A percentile compares a stretch with the other conserved stretches of the same genome.
phyloP scores from a whole-genome alignment of 768 basidiomycete species.

The Amanita inopinata region DNA sequence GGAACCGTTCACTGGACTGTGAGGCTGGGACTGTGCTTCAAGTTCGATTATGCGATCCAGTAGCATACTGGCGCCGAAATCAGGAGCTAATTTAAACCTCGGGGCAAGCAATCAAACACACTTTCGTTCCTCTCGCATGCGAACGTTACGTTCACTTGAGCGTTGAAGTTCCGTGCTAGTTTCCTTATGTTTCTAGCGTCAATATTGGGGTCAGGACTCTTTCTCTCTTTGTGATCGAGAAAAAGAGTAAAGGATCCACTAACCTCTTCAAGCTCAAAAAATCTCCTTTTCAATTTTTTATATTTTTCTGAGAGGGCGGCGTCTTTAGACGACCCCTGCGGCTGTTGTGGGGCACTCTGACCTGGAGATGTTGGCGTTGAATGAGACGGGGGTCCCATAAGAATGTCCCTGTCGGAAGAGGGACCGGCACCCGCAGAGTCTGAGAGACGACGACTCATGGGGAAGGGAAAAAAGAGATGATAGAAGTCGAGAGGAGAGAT shows the following conservation, averaged over 20 bases:
- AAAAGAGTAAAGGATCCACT: constrained; percentile 20
- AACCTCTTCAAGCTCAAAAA: constrained; percentile 64
- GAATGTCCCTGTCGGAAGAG: constrained; percentile 36
- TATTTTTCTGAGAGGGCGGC: constrained; percentile 47
- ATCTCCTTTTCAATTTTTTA: constrained; percentile 51
- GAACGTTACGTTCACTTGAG: constrained; percentile 55
- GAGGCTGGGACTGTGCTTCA: constrained; percentile 30
- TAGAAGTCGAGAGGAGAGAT: constrained; percentile 22
- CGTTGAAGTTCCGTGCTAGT: constrained; percentile 43
- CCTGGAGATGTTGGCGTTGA: constrained; percentile 24
- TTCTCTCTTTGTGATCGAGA: constrained; percentile 18
- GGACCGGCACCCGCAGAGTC: constrained; percentile 25
- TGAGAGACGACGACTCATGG: constrained; percentile 20
- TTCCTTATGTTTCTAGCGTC: constrained; percentile 50
- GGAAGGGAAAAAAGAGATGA: constrained; percentile 12
- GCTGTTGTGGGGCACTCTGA: constrained; percentile 10
- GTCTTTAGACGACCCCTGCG: constrained; percentile 27
- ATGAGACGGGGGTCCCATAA: constrained; percentile 40
- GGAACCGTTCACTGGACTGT: not conserved
- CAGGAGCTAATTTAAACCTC: not conserved
- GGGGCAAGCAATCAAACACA: constrained; percentile 23
- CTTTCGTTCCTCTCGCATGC: constrained; percentile 55
- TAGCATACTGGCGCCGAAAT: constrained; percentile 29
- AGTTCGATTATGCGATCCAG: constrained; percentile 55
- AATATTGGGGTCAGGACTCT: constrained; percentile 19